Percentiles rank a stretch among this genome's conserved stretches.
These are phyloP conservation scores for Osmanthus fragrans DNA, from an alignment of 257 asterid species.

Conservation along the genomic window DNA sequence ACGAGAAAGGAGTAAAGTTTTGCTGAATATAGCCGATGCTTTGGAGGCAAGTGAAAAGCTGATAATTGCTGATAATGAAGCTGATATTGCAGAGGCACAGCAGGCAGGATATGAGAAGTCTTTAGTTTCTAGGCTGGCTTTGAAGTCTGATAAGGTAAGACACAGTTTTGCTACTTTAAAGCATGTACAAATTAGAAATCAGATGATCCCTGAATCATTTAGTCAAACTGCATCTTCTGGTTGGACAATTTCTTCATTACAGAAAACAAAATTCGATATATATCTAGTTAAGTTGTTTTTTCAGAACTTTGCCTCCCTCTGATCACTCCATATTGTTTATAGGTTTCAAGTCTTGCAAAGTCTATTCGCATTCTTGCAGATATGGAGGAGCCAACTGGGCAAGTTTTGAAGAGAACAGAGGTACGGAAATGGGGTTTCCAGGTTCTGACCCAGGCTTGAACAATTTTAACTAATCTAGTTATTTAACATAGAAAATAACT, in stretches of 20 bases:
- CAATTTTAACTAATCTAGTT: not conserved
- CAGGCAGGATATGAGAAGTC: slow-evolving; percentile 69
- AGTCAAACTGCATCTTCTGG: not conserved
- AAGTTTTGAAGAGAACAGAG: slow-evolving; percentile 69
- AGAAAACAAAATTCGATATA: not conserved
- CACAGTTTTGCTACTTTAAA: not conserved
- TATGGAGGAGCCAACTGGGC: slow-evolving; percentile 90
- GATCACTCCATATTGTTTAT: not conserved
- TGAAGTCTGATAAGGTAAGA: slow-evolving; percentile 83
- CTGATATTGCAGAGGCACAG: slow-evolving; percentile 67
- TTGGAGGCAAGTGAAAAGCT: slow-evolving; percentile 64
- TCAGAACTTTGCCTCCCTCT: slow-evolving; percentile 9
- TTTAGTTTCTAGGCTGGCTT: slow-evolving; percentile 61
- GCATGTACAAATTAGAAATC: not conserved
- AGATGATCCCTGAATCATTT: not conserved
- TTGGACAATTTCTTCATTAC: not conserved
- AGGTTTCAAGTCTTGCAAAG: slow-evolving; percentile 69
- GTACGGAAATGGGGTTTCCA: slow-evolving; percentile 31
- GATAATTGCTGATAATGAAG: slow-evolving; percentile 64
- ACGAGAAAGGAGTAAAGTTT: slow-evolving; percentile 65
- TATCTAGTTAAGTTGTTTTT: not conserved
- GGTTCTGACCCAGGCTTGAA: not conserved
- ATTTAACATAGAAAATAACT: not conserved
- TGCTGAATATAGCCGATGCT: slow-evolving; percentile 76
- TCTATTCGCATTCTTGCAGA: slow-evolving; percentile 77